Evolutionary conservation across 352 stramenopile species (phyloP), one percentile per base, ranked within the genome.

Genomic region (Pythium pyrilobum): DNA sequence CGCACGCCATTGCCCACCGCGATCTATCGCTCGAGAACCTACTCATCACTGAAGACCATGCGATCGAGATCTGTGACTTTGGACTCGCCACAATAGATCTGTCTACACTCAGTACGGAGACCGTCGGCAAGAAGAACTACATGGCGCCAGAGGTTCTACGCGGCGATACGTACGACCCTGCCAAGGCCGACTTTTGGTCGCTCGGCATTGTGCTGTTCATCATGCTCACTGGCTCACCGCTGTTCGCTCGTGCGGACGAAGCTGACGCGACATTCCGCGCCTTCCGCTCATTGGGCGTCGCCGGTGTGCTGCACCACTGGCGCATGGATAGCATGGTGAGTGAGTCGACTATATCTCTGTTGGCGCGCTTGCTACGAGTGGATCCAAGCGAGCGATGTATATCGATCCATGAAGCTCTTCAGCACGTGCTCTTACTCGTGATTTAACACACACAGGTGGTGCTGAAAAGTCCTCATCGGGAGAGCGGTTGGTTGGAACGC

Each of bases 161-260:
- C 9, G 21, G 45, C 18, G 0, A 39, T 3, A 23, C n/a, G 31
- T 61, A 66, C 49, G 52, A 62, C 25, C 29, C 59, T 2, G 12
- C 24, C 11, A 32, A 47, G 27, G 59, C 52, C 6, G 51, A 66
- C 31, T 16, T 88, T 31, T 91, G 81, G 81, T 87, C 81, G 16
- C 67, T 91, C 11, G 77, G 81, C 8, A 69, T 82, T 7, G 53
- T 88, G 27, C 61, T 91, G 25, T 91, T 89, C 61, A 72, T 89
- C 38, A 56, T 91, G 56, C 56, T 91, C 33, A 87, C 81, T 27
- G 81, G 81, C 0, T 84, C 76, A 2, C 77, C 71, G 16, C 51
- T 85, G n/a, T 38, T 48, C 24, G 23, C 28, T 11, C 27, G 47
- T 36, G 52, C 52, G 1, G 28, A 39, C 44, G 18, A 28, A 18